A percentile compares a stretch with the other conserved stretches of the same genome.
Conservation (phyloP, 768 basidiomycete genomes). For the Auricularia auricula-judae region DNA sequence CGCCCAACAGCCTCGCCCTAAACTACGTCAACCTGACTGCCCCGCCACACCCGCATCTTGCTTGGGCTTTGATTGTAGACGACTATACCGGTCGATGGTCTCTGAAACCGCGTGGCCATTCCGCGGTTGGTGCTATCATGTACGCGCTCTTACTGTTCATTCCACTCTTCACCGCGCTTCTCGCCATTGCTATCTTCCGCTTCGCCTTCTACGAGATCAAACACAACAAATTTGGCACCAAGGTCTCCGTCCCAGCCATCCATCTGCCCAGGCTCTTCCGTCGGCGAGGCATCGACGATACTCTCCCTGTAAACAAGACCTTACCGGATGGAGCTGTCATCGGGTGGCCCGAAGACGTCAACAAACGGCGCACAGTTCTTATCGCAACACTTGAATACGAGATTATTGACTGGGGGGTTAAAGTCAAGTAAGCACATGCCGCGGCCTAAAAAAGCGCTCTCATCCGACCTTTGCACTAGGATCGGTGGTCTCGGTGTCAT, state of each 20-base stretch:
- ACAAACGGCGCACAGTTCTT: conserved; percentile 82
- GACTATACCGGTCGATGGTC: conserved; percentile 70
- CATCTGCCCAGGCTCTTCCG: conserved; percentile 28
- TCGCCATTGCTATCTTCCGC: conserved; percentile 83
- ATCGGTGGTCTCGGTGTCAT: conserved; percentile 97
- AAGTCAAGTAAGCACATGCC: conserved; percentile 49
- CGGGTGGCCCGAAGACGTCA: conserved; percentile 93
- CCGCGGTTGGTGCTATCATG: conserved; percentile 75
- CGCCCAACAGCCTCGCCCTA: conserved; percentile 74
- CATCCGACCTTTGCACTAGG: conserved; percentile 7
- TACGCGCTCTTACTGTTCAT: conserved; percentile 73
- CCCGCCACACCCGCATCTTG: conserved; percentile 76
- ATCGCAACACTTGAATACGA: conserved; percentile 93
- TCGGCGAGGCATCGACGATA: conserved; percentile 26
- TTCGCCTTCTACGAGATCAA: conserved; percentile 95
- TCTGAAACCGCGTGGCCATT: conserved; percentile 70
- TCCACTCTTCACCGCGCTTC: conserved; percentile 72
- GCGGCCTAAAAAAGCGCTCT: neutral
- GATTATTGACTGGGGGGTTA: conserved; percentile 93
- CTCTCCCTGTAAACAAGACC: conserved; percentile 43
- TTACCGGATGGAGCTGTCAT: conserved; percentile 50
- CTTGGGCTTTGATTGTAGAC: conserved; percentile 76
- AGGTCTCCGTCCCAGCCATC: conserved; percentile 77
- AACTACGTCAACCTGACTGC: conserved; percentile 90
- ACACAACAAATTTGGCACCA: conserved; percentile 84